These are phyloP conservation scores for Backusella luteola DNA, from an alignment of 192 early-diverging fungal genomes.

Conservation along the genomic window DNA sequence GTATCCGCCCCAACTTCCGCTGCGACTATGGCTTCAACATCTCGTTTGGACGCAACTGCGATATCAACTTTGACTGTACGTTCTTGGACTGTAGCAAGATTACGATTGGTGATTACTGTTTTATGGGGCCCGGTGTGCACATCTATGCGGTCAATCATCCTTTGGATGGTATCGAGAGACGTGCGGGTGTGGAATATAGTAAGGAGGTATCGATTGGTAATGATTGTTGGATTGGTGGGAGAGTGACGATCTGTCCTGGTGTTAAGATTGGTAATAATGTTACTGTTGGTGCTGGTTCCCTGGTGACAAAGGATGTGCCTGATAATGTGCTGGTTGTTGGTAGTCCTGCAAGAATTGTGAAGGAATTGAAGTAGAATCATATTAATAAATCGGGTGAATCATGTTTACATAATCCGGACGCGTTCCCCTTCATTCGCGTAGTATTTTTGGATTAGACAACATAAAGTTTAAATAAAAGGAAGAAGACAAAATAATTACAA, in stretches of 20 bases:
- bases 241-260: constrained; percentile 76
- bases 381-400: not conserved
- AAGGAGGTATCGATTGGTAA: constrained; percentile 72
- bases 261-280: constrained; percentile 83
- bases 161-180: constrained; percentile 52
- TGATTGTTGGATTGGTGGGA: constrained; percentile 88
- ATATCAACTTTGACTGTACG: constrained; percentile 72
- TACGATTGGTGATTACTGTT: constrained; percentile 67
- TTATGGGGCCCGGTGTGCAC: constrained; percentile 79
- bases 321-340: constrained; percentile 77
- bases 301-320: constrained; percentile 89
- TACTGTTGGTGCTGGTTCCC: constrained; percentile 75
- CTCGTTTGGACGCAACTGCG: constrained; percentile 67
- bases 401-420: not conserved
- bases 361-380: constrained; percentile 13
- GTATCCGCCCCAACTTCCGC: constrained; percentile 66
- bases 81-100: constrained; percentile 77
- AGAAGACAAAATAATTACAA: no score
- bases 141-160: constrained; percentile 75
- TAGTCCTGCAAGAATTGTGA: constrained; percentile 82
- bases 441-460: no score
- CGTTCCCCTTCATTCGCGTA: not conserved
- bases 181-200: constrained; percentile 39
- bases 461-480: no score
- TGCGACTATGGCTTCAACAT: constrained; percentile 85